Base-by-base conservation (phyloP, 1,284 basidiomycete species). In the Anthracocystis walkeri region DNA sequence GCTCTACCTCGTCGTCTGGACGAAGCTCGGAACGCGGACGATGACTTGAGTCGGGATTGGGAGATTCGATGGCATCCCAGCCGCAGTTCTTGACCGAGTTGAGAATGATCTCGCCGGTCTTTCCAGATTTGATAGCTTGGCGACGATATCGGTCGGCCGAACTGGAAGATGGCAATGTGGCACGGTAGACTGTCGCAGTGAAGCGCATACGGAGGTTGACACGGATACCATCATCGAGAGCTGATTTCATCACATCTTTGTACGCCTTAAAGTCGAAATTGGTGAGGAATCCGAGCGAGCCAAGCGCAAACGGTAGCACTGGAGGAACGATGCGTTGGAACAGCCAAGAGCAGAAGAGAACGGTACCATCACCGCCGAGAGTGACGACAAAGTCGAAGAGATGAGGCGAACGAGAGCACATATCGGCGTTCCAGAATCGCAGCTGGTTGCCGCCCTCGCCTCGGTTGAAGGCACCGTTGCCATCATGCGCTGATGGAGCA, bases 141-240 rank as follows among this genome's bases (percentile, higher is more conserved):
- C 76, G 73, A 14, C 76, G 71, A 52, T 79, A 64, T 29, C 78
- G 68, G 20, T 80, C 78, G 3, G 65, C 72, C 3, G 69, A 69
- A 29, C 63, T 65, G 21, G 54, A 65, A 8, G 60, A 58, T 7
- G 79, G 77, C 45, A 79, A 57, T 0, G 75, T 81, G 25, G 78
- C 79, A 11, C 79, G 72, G 85, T 97, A 99, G 14, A 99, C 94
- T 0, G 96, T 98, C 84, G 96, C 98, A 4, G 95, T 98, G 86
- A 99, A 99, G 11, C 97, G 91, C 97, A 99, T 99, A 58, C 97
- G 92, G 18, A 99, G 88, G 85, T 99, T 99, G 69, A 99, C 95
- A 21, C 96, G 92, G 71, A 99, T 96, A 20, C 97, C 97, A 23
- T 92, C 90, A 82, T 97, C 93, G 71, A 99, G 90, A 14, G 91